Conservation (phyloP, 352 stramenopile genomes). For the Globisporangium apiculatum region DNA sequence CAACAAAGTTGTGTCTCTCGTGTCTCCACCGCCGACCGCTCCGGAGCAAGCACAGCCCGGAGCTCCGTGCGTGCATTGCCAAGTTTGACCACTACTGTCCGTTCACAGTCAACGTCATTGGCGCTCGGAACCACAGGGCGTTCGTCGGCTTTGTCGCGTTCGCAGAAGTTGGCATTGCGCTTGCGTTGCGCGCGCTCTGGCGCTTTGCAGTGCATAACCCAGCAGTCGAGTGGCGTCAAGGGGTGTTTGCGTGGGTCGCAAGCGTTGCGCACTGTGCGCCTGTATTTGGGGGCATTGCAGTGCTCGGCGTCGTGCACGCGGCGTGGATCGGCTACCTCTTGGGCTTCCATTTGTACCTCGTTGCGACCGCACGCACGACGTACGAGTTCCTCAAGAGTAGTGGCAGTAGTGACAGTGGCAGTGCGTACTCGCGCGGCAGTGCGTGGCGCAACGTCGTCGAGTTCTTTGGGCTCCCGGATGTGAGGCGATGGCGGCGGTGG, state of each 20-base stretch:
- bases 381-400: slow-evolving; percentile 68
- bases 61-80: slow-evolving; percentile 72
- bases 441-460: slow-evolving; percentile 44
- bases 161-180: slow-evolving; percentile 43
- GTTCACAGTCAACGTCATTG: slow-evolving; percentile 92
- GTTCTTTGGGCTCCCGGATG: slow-evolving; percentile 40
- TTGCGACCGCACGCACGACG: slow-evolving; percentile 54
- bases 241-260: slow-evolving; percentile 25
- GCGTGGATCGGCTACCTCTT: slow-evolving; percentile 73
- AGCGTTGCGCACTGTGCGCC: slow-evolving; percentile 59
- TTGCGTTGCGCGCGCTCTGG: slow-evolving; percentile 42
- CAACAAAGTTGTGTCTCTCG: slow-evolving; percentile 73
- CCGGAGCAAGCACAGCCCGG: slow-evolving; percentile 71
- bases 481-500: not conserved
- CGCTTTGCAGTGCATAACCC: slow-evolving; percentile 19
- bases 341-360: slow-evolving; percentile 57
- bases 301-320: slow-evolving; percentile 50
- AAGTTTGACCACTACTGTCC: slow-evolving; percentile 85
- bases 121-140: slow-evolving; percentile 88
- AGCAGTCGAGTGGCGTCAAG: slow-evolving; percentile 14
- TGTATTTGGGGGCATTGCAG: slow-evolving; percentile 39
- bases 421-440: slow-evolving; percentile 48
- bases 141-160: slow-evolving; percentile 88
- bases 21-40: slow-evolving; percentile 71
- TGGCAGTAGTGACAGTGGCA: not conserved